Conservation (phyloP, 163 green algal species). For the Volvox carteri region DNA sequence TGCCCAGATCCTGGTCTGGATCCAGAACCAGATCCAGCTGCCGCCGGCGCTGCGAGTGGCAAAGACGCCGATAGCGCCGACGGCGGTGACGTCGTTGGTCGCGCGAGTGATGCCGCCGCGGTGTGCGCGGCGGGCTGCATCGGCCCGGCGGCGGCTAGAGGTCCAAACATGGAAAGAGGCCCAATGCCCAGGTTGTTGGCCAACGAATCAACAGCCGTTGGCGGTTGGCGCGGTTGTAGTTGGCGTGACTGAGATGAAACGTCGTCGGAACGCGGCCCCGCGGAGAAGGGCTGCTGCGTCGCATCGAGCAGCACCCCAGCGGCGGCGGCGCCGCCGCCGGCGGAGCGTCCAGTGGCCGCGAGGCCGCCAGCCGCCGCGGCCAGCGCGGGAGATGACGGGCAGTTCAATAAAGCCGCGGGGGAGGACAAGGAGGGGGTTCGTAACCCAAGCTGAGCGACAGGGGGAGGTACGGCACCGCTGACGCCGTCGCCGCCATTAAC, state of each 20-base stretch:
- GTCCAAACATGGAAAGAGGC: slow-evolving; percentile 28
- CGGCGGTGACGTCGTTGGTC: no score
- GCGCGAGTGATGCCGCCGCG: not conserved
- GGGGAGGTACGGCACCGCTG: not conserved
- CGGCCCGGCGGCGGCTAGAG: not conserved
- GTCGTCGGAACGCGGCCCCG: not conserved
- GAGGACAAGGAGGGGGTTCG: not conserved
- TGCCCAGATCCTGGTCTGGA: not conserved
- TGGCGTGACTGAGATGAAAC: not conserved
- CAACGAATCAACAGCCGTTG: not conserved
- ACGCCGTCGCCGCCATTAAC: not conserved
- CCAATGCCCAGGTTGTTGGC: not conserved
- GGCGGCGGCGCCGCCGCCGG: not conserved
- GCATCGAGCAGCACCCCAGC: not conserved
- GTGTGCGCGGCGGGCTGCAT: not conserved
- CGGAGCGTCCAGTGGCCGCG: not conserved
- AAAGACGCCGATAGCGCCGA: not conserved
- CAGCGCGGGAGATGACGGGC: not conserved
- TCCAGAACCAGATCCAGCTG: not conserved
- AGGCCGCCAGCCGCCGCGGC: not conserved
- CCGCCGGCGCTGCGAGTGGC: not conserved
- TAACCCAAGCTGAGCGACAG: not conserved
- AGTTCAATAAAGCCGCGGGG: not conserved
- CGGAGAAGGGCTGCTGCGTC: not conserved
- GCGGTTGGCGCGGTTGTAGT: not conserved